These are phyloP conservation scores for Cupressus sempervirens DNA, from an alignment of 75 land plant species.

Conservation along the genomic window DNA sequence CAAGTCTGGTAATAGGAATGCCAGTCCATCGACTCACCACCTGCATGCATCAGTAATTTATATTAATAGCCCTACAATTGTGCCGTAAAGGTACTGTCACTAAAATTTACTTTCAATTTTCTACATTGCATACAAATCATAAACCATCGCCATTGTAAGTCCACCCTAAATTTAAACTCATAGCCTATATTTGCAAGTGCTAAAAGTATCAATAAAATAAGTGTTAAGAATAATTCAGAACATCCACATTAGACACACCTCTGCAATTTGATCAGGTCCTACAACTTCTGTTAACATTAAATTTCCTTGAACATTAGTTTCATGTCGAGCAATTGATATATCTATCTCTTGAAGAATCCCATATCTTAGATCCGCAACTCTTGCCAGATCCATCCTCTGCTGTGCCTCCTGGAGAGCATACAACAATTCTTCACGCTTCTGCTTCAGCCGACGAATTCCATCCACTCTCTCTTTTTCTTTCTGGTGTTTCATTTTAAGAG, in stretches of 20 bases:
- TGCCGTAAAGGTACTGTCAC: background rate
- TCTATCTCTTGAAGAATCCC: conserved; percentile 90
- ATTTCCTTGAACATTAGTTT: conserved; percentile 52
- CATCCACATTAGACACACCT: conserved; percentile 31
- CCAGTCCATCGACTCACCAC: conserved; percentile 98
- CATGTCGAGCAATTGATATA: conserved; percentile 60
- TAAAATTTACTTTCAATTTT: background rate
- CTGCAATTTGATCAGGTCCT: conserved; percentile 96
- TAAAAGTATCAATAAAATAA: background rate
- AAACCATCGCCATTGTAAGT: too few relatives aligned
- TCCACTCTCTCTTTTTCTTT: conserved; percentile 92
- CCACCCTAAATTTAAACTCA: too few relatives aligned
- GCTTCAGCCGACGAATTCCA: conserved; percentile 70
- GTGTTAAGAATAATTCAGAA: background rate
- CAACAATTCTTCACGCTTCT: conserved; percentile 68
- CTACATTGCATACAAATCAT: too few relatives aligned
- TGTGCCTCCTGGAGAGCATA: conserved; percentile 69
- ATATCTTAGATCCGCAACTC: conserved; percentile 72
- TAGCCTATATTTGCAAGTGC: background rate
- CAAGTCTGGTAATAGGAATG: conserved; percentile 91
- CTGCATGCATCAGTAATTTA: conserved; percentile 18
- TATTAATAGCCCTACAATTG: background rate
- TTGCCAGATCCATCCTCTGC: conserved; percentile 75
- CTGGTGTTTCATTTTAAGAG: conserved; percentile 82
- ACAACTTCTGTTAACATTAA: conserved; percentile 88